Base-by-base conservation (phyloP, 2,329 filamentous ascomycete species). In the Beauveria sp. region DNA sequence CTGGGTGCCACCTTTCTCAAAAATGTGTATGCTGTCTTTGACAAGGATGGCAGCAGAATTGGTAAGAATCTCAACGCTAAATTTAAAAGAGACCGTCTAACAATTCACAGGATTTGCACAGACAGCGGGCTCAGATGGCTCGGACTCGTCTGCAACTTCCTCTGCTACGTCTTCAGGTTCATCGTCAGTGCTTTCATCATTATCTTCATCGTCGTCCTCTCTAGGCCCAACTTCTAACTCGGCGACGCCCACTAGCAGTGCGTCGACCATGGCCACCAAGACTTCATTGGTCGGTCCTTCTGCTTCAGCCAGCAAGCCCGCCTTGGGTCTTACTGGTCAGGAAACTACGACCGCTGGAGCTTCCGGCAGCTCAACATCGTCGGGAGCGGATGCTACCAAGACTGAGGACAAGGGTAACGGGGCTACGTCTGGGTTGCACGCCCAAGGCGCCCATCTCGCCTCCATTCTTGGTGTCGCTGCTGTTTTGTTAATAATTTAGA, bases 11-110 rank as follows among this genome's bases (percentile, higher is more conserved):
- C 88, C 1, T 96, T 96, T 68, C 75, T 96, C 64, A 96, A 96
- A 77, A 96, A 96, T 67, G 91, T 96, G 18, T 96, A 96, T 71
- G 80, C 85, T 1, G 87, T 95, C 26, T 96, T 96, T 71, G 92
- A 96, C 72, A 84, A 84, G 59, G 91, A 93, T 65, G 70, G 85
- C 65, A 75, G 73, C 49, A 82, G 81, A 57, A 84, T 92, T 65
- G 89, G 88, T 83, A 71, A 71, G 79, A 14, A 18, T 45, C 26
- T 34, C 5, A 10, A 22, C 10, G 2, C 10, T 10, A 2, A n/a
- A 8, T 26, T 12, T 71, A 53, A 16, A 49, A 58, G 12, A 48
- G 31, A 46, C 38, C 12, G 6, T 34, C 63, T 62, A 49, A 58
- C 31, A 46, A 16, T 2, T 48, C 20, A 12, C 24, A 62, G 62